These are phyloP conservation scores for Corylus americana DNA, from an alignment of 306 rosid genomes.

Conservation along the genomic window DNA sequence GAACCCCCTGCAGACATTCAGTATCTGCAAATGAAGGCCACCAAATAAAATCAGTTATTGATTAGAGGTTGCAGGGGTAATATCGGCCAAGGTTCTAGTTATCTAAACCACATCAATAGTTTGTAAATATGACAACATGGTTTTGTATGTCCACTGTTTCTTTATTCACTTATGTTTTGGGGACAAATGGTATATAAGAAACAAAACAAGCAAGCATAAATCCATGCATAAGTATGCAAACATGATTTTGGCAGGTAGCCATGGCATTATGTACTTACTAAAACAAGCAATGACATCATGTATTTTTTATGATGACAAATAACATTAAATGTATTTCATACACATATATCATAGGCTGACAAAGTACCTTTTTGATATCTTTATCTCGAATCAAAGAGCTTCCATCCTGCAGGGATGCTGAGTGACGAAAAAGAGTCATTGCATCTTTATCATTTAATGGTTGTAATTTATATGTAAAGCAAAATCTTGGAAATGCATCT, in stretches of 20 bases:
- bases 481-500: slow-evolving; percentile 29
- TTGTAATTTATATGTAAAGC: slow-evolving; percentile 25
- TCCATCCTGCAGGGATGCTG: slow-evolving; percentile 35
- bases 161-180: background rate
- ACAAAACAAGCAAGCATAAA: background rate
- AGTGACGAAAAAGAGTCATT: slow-evolving; percentile 42
- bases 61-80: background rate
- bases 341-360: background rate
- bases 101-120: background rate
- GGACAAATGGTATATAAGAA: background rate
- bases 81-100: background rate
- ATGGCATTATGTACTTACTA: background rate
- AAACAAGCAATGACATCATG: background rate
- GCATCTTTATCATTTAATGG: slow-evolving; percentile 47
- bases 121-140: background rate
- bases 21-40: slow-evolving; percentile 24
- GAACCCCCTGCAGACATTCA: slow-evolving; percentile 25
- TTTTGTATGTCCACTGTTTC: background rate
- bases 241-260: background rate
- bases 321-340: background rate
- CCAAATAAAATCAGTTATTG: background rate
- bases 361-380: slow-evolving; percentile 41
- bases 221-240: background rate
- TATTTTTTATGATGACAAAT: background rate
- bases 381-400: slow-evolving; percentile 23